Conservation (phyloP, 441 rosid species). For the Pelargonium myrrhifolium region DNA sequence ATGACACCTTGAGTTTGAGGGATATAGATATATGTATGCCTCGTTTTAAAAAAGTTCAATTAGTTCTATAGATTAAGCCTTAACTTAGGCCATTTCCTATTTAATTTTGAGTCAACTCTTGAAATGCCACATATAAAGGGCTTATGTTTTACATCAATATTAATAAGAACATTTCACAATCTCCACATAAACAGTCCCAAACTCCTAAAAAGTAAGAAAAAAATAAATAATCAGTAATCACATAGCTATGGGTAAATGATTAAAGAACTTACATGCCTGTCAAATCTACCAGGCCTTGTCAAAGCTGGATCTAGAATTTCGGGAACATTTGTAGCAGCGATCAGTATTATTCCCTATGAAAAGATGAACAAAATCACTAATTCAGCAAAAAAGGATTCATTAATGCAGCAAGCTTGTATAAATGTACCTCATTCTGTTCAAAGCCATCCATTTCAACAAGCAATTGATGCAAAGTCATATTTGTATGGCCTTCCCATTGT, state of each 20-base stretch:
- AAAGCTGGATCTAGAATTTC: conserved; percentile 98
- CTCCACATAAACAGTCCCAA: background rate
- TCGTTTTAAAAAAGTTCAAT: too few relatives aligned
- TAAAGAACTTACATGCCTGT: conserved; percentile 78
- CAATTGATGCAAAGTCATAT: conserved; percentile 95
- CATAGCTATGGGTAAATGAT: conserved; percentile 2
- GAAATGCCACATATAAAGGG: too few relatives aligned
- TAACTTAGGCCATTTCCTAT: too few relatives aligned
- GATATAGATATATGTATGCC: too few relatives aligned
- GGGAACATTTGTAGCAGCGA: conserved; percentile 99
- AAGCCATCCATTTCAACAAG: too few relatives aligned
- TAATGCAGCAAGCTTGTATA: conserved; percentile 8
- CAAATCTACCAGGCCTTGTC: conserved; percentile 99
- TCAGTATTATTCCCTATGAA: conserved; percentile 83
- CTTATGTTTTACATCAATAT: too few relatives aligned
- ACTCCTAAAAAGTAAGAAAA: conserved; percentile 3
- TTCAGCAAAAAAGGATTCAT: background rate
- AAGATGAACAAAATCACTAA: conserved; percentile 15
- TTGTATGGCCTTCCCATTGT: conserved; percentile 99
- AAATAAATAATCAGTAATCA: too few relatives aligned
- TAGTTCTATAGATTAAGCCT: too few relatives aligned
- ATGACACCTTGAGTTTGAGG: too few relatives aligned
- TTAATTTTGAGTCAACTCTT: too few relatives aligned
- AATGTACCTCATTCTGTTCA: conserved; percentile 87
- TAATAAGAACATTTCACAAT: too few relatives aligned